A percentile compares a stretch with the other conserved stretches of the same genome.
phyloP scores from a whole-genome alignment of 768 basidiomycete genomes.

The Suillus luteus region DNA sequence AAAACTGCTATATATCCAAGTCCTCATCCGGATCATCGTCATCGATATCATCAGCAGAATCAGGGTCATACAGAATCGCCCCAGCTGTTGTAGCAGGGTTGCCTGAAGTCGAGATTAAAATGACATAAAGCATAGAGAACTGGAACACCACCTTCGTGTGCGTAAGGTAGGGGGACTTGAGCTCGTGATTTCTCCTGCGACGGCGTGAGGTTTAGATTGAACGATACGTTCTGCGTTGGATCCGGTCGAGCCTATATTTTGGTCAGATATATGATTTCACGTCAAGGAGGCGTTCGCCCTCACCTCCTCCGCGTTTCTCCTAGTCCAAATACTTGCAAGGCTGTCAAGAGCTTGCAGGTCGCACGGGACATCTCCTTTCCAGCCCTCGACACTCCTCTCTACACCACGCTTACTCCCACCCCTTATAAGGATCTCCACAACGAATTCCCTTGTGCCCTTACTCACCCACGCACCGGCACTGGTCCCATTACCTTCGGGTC shows the following conservation, averaged over 20 bases:
- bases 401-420: conserved; percentile 49
- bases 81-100: conserved; percentile 32
- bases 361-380: conserved; percentile 47
- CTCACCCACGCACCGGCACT: conserved; percentile 34
- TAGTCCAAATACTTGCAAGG: conserved; percentile 49
- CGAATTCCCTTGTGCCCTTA: conserved; percentile 45
- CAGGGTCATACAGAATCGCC: conserved; percentile 86
- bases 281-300: conserved; percentile 31
- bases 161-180: conserved; percentile 87
- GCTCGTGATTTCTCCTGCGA: conserved; percentile 81
- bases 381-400: conserved; percentile 67
- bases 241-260: conserved; percentile 45
- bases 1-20: conserved; percentile 63
- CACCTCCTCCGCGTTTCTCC: conserved; percentile 35
- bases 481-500: conserved; percentile 52
- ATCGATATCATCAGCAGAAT: conserved; percentile 92
- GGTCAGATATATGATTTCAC: conserved; percentile 3
- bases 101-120: conserved; percentile 30
- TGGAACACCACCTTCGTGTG: conserved; percentile 68
- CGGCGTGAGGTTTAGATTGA: conserved; percentile 84
- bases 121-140: conserved; percentile 9
- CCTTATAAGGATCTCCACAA: conserved; percentile 62
- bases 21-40: conserved; percentile 97
- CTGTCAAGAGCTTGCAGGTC: conserved; percentile 52
- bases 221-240: conserved; percentile 71